phyloP scores from a whole-genome alignment of 2,329 filamentous ascomycete species.

The Penicillium sp. region DNA sequence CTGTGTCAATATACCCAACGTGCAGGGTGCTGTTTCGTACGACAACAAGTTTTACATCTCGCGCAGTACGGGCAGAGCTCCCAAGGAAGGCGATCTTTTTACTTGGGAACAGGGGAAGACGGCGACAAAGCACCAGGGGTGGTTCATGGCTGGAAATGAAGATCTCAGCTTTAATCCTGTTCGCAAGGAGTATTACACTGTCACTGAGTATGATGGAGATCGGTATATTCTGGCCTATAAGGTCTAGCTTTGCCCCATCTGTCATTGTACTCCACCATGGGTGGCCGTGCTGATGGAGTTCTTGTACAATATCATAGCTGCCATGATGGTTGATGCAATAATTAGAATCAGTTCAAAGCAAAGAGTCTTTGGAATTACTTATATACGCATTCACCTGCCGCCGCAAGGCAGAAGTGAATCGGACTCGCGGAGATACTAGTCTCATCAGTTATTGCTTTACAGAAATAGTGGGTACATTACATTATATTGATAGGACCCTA shows the following conservation, averaged over 20 bases:
- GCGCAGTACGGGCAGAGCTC: constrained; percentile 28
- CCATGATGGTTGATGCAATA: background rate
- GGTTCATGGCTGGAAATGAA: constrained; percentile 29
- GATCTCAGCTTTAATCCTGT: constrained; percentile 34
- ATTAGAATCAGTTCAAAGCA: background rate
- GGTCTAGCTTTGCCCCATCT: background rate
- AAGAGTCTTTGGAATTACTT: no score
- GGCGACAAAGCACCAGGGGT: constrained; percentile 14
- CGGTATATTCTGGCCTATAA: constrained; percentile 10
- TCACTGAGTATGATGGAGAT: constrained; percentile 18
- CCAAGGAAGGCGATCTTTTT: constrained; percentile 30
- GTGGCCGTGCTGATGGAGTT: background rate
- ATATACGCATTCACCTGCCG: no score
- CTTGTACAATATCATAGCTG: background rate
- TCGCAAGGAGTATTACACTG: constrained; percentile 19
- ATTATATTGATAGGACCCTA: no score
- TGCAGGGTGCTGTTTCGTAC: constrained; percentile 35
- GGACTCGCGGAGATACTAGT: no score
- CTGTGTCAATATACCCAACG: constrained; percentile 30
- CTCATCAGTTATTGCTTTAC: no score
- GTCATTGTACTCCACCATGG: background rate
- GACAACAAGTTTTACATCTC: constrained; percentile 33
- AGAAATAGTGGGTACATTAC: no score
- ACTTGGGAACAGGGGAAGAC: constrained; percentile 29
- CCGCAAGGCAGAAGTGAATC: no score